phyloP scores from a whole-genome alignment of 2,329 filamentous ascomycete genomes.

The Arthroderma sp. region DNA sequence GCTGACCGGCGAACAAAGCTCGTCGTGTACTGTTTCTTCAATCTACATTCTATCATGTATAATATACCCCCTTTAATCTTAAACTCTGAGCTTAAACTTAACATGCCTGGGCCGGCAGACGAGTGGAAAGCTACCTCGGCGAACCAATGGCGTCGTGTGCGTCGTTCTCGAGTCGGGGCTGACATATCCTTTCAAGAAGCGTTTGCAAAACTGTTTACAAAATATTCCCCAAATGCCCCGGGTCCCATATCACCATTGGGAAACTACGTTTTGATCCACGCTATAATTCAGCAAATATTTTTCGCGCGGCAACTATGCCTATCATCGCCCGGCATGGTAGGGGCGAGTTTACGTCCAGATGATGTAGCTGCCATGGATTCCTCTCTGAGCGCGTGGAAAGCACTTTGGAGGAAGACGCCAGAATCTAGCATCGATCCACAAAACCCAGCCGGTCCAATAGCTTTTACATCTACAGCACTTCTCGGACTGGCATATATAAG shows the following conservation, averaged over 20 bases:
- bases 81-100: slow-evolving; percentile 41
- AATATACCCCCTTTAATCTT: slow-evolving; percentile 46
- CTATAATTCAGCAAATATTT: slow-evolving; percentile 42
- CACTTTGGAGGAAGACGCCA: slow-evolving; percentile 39
- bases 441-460: slow-evolving; percentile 40
- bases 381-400: slow-evolving; percentile 39
- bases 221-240: slow-evolving; percentile 23
- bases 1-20: slow-evolving; percentile 42
- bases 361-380: slow-evolving; percentile 33
- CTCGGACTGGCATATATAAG: slow-evolving; percentile 36
- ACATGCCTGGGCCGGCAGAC: slow-evolving; percentile 41
- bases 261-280: slow-evolving; percentile 43
- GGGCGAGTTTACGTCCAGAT: slow-evolving; percentile 31
- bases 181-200: slow-evolving; percentile 32
- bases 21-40: slow-evolving; percentile 45
- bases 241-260: slow-evolving; percentile 36
- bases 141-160: slow-evolving; percentile 35
- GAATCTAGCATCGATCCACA: slow-evolving; percentile 43
- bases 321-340: slow-evolving; percentile 30
- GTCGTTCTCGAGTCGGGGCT: slow-evolving; percentile 21
- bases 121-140: slow-evolving; percentile 43
- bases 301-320: slow-evolving; percentile 37
- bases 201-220: slow-evolving; percentile 32
- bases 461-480: slow-evolving; percentile 39
- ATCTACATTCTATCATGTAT: slow-evolving; percentile 49